Conservation (phyloP, 75 land plant genomes). For the Sequoia sempervirens region DNA sequence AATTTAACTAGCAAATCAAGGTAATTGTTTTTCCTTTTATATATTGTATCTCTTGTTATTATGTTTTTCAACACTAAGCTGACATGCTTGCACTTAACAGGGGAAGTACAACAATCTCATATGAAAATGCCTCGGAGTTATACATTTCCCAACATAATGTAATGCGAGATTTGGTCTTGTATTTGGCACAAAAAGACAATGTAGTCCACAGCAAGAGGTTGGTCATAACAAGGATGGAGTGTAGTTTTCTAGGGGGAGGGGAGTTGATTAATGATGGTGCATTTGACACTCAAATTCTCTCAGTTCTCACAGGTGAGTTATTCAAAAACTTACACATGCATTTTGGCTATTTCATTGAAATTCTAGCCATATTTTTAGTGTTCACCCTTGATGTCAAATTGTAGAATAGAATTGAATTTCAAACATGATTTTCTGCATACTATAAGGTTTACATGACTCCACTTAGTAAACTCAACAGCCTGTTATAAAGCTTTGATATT, state of each 20-base stretch:
- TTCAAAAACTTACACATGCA: too few species aligned
- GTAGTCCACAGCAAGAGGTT: slow-evolving; percentile 31
- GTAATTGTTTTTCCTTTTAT: background rate
- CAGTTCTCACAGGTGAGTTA: slow-evolving; percentile 33
- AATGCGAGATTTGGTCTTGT: slow-evolving; percentile 51
- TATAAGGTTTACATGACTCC: too few species aligned
- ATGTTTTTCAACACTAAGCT: background rate
- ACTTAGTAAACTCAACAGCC: too few species aligned
- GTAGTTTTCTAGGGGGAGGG: slow-evolving; percentile 46
- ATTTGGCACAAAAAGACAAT: slow-evolving; percentile 14
- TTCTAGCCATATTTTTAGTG: too few species aligned
- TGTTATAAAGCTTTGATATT: too few species aligned
- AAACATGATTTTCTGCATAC: too few species aligned
- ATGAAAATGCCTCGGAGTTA: slow-evolving; percentile 11
- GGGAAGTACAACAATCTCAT: background rate
- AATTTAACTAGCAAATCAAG: too few species aligned
- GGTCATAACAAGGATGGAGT: slow-evolving; percentile 48
- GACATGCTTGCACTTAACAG: background rate
- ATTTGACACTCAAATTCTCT: slow-evolving; percentile 22
- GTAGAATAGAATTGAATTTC: too few species aligned
- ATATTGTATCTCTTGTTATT: background rate
- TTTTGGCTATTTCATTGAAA: too few species aligned
- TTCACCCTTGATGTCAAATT: too few species aligned
- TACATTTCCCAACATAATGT: slow-evolving; percentile 54
- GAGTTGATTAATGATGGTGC: slow-evolving; percentile 23